Conservation (phyloP, 306 rosid species). For the Aeschynomene evenia region DNA sequence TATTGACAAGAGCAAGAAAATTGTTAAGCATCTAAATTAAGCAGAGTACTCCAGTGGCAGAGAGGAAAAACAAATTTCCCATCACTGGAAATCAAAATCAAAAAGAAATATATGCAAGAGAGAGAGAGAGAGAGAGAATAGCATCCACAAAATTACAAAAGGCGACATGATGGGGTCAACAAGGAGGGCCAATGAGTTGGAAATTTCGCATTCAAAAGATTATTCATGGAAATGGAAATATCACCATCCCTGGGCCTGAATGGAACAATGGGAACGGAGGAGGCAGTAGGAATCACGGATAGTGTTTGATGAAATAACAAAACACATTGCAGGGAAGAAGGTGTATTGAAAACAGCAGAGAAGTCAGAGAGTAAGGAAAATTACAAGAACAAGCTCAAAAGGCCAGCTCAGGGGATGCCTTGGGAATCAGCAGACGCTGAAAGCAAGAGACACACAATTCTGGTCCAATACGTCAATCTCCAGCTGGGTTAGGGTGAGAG, state of each 20-base stretch:
- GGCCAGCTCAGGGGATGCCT: conserved; percentile 23
- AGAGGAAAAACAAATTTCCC: background rate
- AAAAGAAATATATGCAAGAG: conserved; percentile 15
- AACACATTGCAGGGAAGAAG: conserved; percentile 32
- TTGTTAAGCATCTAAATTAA: background rate
- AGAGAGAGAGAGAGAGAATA: background rate
- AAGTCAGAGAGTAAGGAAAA: background rate
- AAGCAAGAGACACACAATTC: conserved; percentile 29
- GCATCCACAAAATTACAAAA: conserved; percentile 26
- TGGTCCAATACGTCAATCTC: conserved; percentile 28
- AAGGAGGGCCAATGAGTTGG: conserved; percentile 13
- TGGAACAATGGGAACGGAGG: conserved; percentile 6
- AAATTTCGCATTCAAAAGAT: conserved; percentile 14
- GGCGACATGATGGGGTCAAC: conserved; percentile 27
- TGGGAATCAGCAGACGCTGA: conserved; percentile 23
- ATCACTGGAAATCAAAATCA: conserved; percentile 9
- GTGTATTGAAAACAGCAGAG: conserved; percentile 2
- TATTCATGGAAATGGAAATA: conserved; percentile 14
- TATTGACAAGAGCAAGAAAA: background rate
- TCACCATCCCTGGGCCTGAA: background rate
- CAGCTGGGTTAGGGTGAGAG: conserved; percentile 31
- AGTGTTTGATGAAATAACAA: conserved; percentile 21
- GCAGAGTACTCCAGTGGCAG: conserved; percentile 16
- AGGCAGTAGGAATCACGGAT: background rate
- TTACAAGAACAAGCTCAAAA: conserved; percentile 16